A percentile compares a stretch with the other conserved stretches of the same genome.
Evolutionary conservation across 2,329 filamentous ascomycete genomes (phyloP).

Genomic region (Alternaria viburni): DNA sequence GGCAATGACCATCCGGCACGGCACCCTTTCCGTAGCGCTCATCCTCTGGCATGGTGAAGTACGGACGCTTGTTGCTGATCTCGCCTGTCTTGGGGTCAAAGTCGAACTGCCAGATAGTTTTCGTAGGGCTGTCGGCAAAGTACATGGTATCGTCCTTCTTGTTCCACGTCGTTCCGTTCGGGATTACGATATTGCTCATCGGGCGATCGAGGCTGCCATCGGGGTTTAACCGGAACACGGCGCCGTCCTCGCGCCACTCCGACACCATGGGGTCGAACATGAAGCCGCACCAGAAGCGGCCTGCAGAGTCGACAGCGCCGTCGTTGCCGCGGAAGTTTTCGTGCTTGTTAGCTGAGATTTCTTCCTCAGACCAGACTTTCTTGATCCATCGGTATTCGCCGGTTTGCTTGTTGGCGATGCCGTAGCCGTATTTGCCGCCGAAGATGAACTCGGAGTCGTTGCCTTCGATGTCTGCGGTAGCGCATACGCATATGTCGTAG

Average conservation of each 20-base stretch:
- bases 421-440: constrained; percentile 81
- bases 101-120: constrained; percentile 75
- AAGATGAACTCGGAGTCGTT: constrained; percentile 74
- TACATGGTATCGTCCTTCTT: constrained; percentile 75
- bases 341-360: constrained; percentile 54
- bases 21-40: constrained; percentile 51
- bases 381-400: constrained; percentile 63
- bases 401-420: constrained; percentile 72
- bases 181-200: constrained; percentile 72
- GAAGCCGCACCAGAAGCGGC: constrained; percentile 82
- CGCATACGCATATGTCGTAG: constrained; percentile 62
- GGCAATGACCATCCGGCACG: constrained; percentile 81
- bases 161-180: constrained; percentile 86
- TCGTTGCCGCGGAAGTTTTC: constrained; percentile 74
- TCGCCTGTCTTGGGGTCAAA: constrained; percentile 69
- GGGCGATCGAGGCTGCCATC: constrained; percentile 66
- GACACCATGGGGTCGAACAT: constrained; percentile 81
- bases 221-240: constrained; percentile 74
- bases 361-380: constrained; percentile 61
- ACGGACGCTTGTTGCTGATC: constrained; percentile 72
- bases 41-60: constrained; percentile 72
- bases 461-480: constrained; percentile 76
- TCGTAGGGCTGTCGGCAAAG: constrained; percentile 78
- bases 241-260: constrained; percentile 65
- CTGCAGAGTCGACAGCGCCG: constrained; percentile 78